Conservation (phyloP, 768 basidiomycete species). For the Pleurotus djamor region DNA sequence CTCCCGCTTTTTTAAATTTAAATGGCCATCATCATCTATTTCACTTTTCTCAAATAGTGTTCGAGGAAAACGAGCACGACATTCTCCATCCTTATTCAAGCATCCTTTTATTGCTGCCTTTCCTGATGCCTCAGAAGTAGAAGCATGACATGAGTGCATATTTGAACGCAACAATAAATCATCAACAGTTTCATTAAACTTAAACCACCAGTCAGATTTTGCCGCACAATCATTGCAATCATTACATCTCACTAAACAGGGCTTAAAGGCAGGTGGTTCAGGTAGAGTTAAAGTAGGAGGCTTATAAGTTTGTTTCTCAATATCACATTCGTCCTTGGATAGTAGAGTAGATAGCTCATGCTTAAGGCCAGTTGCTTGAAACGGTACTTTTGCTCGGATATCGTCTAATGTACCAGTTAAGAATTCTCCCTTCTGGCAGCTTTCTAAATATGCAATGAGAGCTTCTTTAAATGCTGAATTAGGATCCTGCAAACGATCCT, state of each 20-base stretch:
- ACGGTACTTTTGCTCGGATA: conserved; percentile 9
- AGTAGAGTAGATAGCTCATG: background rate
- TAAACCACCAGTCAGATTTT: conserved; percentile 15
- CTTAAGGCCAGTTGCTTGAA: background rate
- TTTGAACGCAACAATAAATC: conserved; percentile 1
- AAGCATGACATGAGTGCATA: background rate
- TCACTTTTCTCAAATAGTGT: conserved; percentile 12
- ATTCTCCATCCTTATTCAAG: conserved; percentile 21
- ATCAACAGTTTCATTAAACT: background rate
- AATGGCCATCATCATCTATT: conserved; percentile 18
- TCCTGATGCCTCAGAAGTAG: background rate
- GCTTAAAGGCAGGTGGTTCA: conserved; percentile 7
- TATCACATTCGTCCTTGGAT: background rate
- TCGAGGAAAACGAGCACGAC: conserved; percentile 31
- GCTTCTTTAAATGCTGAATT: conserved; percentile 19
- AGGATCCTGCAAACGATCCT: conserved; percentile 12
- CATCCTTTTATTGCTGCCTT: conserved; percentile 13
- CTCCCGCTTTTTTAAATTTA: conserved; percentile 28
- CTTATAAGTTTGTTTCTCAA: background rate
- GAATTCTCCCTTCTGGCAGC: conserved; percentile 27
- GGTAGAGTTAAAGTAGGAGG: conserved; percentile 22
- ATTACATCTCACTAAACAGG: conserved; percentile 7
- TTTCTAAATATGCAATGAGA: conserved; percentile 27
- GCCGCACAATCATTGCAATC: background rate
- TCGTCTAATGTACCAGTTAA: conserved; percentile 17